Evolutionary conservation across 805 yeast species (phyloP), one percentile per base, ranked within the genome.

Genomic region (Lipomyces yamanashiensis): DNA sequence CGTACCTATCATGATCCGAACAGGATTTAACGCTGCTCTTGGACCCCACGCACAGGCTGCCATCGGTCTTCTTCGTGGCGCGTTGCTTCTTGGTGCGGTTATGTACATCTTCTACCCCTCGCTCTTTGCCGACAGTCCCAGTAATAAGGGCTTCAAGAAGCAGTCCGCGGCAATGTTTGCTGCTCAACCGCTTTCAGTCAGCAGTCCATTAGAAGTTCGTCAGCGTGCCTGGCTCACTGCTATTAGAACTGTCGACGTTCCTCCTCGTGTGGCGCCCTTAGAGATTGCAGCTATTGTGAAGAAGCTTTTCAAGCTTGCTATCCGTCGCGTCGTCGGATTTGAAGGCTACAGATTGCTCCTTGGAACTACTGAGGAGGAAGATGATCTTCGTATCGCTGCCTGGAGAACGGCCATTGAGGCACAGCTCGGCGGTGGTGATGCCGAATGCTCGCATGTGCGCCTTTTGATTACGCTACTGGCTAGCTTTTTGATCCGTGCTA

Each of bases 391-490:
- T n/a, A 59, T 61, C 21, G 61, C 61, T 19, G 68, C 63, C 23
- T 61, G 67, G 70, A 57, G 62, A 47, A 67, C 63, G 19, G 76
- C 78, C 5, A 70, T 74, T 44, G 78, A 76, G 61, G 71, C 78
- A 8, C 79, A 76, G 64, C 72, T 76, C n/a, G 69, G 74, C 48
- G 79, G 79, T 23, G 79, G 79, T 15, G 79, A 76, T 61, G 47
- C 62, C n/a, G 61, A 69, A 15, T 63, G 71, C 64, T 61, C 71
- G 17, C 62, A 65, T 23, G 50, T 59, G 9, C 62, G 76, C 19
- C 62, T 76, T 36, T 54, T 73, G 17, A 62, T 69, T 51, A 72
- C 75, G 19, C 71, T 75, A 45, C 62, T 74, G 41, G 70, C 70
- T 49, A 63, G 73, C 49, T 68, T 71, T 45, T 50, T 68, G 47